A percentile compares a stretch with the other conserved stretches of the same genome.
These are phyloP conservation scores for Phaseolus coccineus DNA, from an alignment of 331 rosid genomes.

Conservation along the genomic window DNA sequence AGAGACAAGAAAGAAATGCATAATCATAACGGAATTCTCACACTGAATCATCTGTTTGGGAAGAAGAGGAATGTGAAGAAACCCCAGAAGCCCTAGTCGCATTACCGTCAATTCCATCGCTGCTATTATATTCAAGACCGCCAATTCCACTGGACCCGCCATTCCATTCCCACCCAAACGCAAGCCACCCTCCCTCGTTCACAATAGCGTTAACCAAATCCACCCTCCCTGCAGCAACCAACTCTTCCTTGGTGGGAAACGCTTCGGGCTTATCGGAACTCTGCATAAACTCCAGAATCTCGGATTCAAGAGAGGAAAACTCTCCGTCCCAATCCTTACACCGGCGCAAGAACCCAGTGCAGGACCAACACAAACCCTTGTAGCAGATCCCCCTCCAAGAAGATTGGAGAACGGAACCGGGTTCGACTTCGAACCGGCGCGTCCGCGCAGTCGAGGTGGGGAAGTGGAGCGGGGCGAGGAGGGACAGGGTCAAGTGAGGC, in stretches of 20 bases:
- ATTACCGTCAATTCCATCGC: constrained; percentile 19
- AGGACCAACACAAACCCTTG: constrained; percentile 47
- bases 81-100: constrained; percentile 45
- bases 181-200: constrained; percentile 84
- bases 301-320: constrained; percentile 62
- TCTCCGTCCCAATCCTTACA: constrained; percentile 65
- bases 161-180: constrained; percentile 79
- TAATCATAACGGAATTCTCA: constrained; percentile 61
- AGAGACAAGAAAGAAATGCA: constrained; percentile 29
- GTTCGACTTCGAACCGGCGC: constrained; percentile 24
- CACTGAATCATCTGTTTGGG: constrained; percentile 62
- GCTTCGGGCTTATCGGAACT: constrained; percentile 62
- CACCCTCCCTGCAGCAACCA: constrained; percentile 76
- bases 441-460: constrained; percentile 19
- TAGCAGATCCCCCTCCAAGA: neutral
- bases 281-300: constrained; percentile 89
- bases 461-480: constrained; percentile 38
- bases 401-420: neutral
- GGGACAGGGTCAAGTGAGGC: constrained; percentile 28
- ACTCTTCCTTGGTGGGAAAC: constrained; percentile 77
- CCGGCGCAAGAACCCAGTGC: constrained; percentile 57
- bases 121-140: constrained; percentile 31
- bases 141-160: constrained; percentile 31
- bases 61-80: constrained; percentile 40
- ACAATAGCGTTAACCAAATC: constrained; percentile 81